Evolutionary conservation across 2,329 filamentous ascomycete species (phyloP).

Genomic region (Scytalidium sp.): DNA sequence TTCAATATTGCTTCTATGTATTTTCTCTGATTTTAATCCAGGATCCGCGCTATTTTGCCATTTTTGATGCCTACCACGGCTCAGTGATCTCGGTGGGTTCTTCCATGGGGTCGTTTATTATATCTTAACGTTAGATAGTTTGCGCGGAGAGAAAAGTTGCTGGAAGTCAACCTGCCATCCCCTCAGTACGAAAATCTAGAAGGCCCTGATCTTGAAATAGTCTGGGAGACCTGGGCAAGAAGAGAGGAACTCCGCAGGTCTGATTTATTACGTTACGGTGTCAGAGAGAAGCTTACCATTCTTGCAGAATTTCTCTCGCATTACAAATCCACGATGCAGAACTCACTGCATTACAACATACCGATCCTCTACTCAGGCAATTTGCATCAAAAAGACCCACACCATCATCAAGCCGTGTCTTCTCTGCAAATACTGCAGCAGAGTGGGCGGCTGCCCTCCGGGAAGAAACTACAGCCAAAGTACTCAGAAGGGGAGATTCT

Average conservation of each 20-base stretch:
- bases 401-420: neutral
- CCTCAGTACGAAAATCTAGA: neutral
- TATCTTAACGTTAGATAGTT: no score
- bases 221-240: neutral
- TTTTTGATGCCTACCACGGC: constrained; percentile 1
- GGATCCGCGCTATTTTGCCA: neutral
- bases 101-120: no score
- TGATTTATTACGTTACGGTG: no score
- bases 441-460: no score
- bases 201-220: neutral
- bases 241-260: no score
- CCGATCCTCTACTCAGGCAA: neutral
- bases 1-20: neutral
- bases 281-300: no score
- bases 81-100: neutral
- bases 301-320: no score
- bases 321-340: constrained; percentile 1
- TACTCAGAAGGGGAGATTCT: no score
- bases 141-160: no score
- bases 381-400: neutral
- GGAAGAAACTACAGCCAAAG: no score
- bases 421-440: neutral
- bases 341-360: neutral
- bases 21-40: no score
- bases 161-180: no score